Evolutionary conservation across 768 basidiomycete species (phyloP).

Genomic region (Boletus pseudopeckii): DNA sequence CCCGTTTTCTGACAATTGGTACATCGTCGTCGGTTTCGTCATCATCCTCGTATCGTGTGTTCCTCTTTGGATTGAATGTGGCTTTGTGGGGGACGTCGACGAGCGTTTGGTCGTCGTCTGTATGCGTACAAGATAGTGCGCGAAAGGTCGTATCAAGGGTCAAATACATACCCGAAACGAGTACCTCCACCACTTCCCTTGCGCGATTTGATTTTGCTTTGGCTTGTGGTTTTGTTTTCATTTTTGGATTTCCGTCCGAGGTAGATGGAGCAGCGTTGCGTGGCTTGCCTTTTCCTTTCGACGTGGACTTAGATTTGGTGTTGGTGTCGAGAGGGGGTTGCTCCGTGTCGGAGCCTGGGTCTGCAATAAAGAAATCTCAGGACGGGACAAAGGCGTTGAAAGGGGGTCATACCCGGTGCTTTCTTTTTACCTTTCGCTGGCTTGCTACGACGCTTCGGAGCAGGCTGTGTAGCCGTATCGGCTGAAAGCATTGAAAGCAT

Average conservation of each 20-base stretch:
- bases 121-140: not conserved
- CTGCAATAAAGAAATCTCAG: not conserved
- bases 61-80: not conserved
- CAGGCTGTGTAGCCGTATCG: not conserved
- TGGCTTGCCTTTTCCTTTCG: slow-evolving; percentile 14
- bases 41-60: not conserved
- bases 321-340: not conserved
- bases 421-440: slow-evolving; percentile 14
- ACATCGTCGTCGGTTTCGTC: not conserved
- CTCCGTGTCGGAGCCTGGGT: slow-evolving; percentile 2
- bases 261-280: not conserved
- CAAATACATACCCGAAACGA: slow-evolving; percentile 14
- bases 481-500: not conserved
- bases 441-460: slow-evolving; percentile 16
- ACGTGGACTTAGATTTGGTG: not conserved
- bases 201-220: slow-evolving; percentile 6
- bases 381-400: not conserved
- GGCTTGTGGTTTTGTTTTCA: slow-evolving; percentile 3
- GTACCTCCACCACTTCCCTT: slow-evolving; percentile 5
- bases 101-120: slow-evolving; percentile 29
- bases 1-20: not conserved
- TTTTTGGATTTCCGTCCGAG: not conserved
- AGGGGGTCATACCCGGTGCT: not conserved
- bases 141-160: not conserved
- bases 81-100: slow-evolving; percentile 21